Base-by-base conservation (phyloP, 352 stramenopile species). In the Globisporangium megalacanthum region DNA sequence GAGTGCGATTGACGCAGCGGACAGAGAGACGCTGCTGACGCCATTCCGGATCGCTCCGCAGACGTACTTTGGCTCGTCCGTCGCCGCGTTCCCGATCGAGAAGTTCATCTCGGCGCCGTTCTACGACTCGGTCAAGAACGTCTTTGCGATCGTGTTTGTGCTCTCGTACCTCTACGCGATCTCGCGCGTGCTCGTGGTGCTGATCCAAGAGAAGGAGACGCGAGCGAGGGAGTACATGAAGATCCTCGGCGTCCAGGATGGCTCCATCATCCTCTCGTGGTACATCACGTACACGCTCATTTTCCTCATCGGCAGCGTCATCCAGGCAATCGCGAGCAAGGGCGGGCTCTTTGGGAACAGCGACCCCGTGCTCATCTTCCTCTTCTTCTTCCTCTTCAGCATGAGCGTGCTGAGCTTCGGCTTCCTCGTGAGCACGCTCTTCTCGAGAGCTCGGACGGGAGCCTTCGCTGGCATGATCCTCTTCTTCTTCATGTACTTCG, bases 401-500 rank as follows among this genome's bases (percentile, higher is more conserved):
- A 62, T 83, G 36, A 83, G 71, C 17, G 68, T 92, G 15, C 64
- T 88, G 20, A 72, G 75, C 29, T 86, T 86, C 36, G 79, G 82
- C 5, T 89, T 86, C 62, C 75, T 88, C 47, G 72, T 92, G 37
- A 88, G 73, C 25, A 86, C 79, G 7, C 74, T 97, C 20, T 97
- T 97, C 50, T 83, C 66, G 15, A 68, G 79, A 19, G 66, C 84
- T 73, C 78, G 85, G 14, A 92, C 82, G 4, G 68, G 88, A n/a
- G 61, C 71, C 4, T 83, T 75, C 42, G 71, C 86, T 37, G 86
- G 83, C 33, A 87, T 95, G 65, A 75, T 92, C 44, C 67, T 85
- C 35, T 96, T 97, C 58, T 95, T 88, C 68, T 88, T 96, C 65
- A 86, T 96, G 73, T 85, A 96, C 55, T 92, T 92, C 42, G 84